Evolutionary conservation across 2,329 filamentous ascomycete species (phyloP).

Genomic region (Microsporum canis): DNA sequence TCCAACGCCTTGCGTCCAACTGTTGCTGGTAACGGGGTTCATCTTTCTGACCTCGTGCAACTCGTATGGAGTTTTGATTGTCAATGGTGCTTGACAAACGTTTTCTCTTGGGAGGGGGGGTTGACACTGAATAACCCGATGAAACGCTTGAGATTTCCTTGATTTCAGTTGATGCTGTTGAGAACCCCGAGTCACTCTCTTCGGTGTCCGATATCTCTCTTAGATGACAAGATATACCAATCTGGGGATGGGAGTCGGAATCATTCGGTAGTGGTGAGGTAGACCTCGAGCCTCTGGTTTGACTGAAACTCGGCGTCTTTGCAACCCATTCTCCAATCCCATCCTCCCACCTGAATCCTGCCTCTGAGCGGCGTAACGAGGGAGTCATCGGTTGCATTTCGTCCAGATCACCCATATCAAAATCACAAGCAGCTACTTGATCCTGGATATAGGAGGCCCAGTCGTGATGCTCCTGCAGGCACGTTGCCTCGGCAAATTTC

Average conservation of each 20-base stretch:
- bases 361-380: slow-evolving; percentile 11
- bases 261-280: neutral
- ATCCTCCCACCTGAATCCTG: slow-evolving; percentile 43
- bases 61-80: neutral
- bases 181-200: neutral
- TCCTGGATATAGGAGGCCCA: slow-evolving; percentile 33
- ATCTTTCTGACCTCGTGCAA: neutral
- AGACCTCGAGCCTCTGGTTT: neutral
- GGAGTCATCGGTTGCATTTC: slow-evolving; percentile 12
- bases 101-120: neutral
- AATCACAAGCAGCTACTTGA: slow-evolving; percentile 18
- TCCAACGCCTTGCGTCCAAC: neutral
- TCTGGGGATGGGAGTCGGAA: neutral
- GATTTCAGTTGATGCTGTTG: neutral
- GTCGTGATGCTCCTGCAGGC: slow-evolving; percentile 28
- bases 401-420: neutral
- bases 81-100: neutral
- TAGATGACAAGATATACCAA: neutral
- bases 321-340: slow-evolving; percentile 48
- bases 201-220: neutral
- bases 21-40: neutral
- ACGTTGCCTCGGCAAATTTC: slow-evolving; percentile 29
- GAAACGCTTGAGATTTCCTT: neutral
- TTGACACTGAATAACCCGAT: neutral
- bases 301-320: slow-evolving; percentile 11